A percentile compares a stretch with the other conserved stretches of the same genome.
Conservation (phyloP, 2,329 filamentous ascomycete genomes). For the Hirsutella rhossiliensis region DNA sequence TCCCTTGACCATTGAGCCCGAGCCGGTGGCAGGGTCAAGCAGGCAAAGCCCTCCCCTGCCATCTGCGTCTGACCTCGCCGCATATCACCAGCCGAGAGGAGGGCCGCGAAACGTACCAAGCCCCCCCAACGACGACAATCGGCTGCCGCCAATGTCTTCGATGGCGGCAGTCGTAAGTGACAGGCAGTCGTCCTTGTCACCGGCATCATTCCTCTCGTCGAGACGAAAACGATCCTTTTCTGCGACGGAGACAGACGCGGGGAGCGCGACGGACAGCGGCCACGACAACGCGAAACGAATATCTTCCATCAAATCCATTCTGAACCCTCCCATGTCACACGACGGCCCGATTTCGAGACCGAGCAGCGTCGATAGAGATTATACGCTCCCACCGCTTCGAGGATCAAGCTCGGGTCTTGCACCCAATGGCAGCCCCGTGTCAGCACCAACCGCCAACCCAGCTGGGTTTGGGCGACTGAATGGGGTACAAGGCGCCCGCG, state of each 20-base stretch:
- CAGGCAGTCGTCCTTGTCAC: conserved; percentile 45
- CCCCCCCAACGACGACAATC: conserved; percentile 42
- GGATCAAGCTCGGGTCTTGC: conserved; percentile 29
- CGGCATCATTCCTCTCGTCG: conserved; percentile 46
- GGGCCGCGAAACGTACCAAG: conserved; percentile 24
- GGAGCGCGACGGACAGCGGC: conserved; percentile 21
- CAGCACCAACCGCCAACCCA: conserved; percentile 22
- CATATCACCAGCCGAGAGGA: conserved; percentile 36
- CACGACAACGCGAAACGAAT: conserved; percentile 47
- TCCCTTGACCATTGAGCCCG: conserved; percentile 33
- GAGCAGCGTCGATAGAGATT: conserved; percentile 26
- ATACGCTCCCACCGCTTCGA: conserved; percentile 27
- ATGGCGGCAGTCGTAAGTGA: conserved; percentile 29
- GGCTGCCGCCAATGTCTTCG: conserved; percentile 42
- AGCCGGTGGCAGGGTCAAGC: conserved; percentile 29
- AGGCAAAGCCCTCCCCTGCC: conserved; percentile 30
- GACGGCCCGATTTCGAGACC: conserved; percentile 9
- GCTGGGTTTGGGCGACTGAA: conserved; percentile 3
- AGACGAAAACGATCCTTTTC: conserved; percentile 59
- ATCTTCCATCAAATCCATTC: conserved; percentile 64
- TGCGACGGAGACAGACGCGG: conserved; percentile 39
- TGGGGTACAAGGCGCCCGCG: conserved; percentile 10
- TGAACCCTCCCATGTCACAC: conserved; percentile 43
- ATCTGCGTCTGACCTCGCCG: conserved; percentile 32
- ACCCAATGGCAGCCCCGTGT: conserved; percentile 24